These are phyloP conservation scores for Rhizopus stolonifer DNA, from an alignment of 371 early-diverging fungal species.

Conservation along the genomic window DNA sequence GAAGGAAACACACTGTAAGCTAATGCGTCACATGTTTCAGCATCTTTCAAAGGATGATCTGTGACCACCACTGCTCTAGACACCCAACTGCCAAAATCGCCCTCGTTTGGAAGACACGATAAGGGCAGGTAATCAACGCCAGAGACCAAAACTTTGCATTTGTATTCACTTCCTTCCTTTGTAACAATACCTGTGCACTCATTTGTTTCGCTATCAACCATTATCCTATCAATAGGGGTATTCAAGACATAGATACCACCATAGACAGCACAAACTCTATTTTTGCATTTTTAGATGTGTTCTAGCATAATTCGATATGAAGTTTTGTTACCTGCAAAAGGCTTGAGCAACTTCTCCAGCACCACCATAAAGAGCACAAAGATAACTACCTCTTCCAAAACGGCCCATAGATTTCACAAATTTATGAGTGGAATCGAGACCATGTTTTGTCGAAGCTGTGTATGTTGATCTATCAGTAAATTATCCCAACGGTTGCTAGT, in stretches of 20 bases:
- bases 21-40: constrained; percentile 30
- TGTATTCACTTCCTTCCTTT: constrained; percentile 45
- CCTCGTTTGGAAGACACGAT: constrained; percentile 34
- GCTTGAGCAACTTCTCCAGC: constrained; percentile 90
- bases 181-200: constrained; percentile 47
- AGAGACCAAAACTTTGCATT: constrained; percentile 47
- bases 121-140: constrained; percentile 54
- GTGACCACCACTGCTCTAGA: constrained; percentile 54
- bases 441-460: constrained; percentile 56
- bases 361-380: constrained; percentile 87
- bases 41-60: constrained; percentile 33
- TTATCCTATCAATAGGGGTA: constrained; percentile 39
- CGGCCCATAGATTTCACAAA: constrained; percentile 86
- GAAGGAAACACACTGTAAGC: constrained; percentile 65
- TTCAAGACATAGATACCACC: constrained; percentile 87
- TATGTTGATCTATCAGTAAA: neutral
- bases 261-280: constrained; percentile 81
- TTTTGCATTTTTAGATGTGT: neutral
- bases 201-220: constrained; percentile 34
- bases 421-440: constrained; percentile 61
- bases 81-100: constrained; percentile 37
- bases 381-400: constrained; percentile 81
- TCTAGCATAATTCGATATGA: neutral
- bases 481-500: neutral
- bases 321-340: constrained; percentile 72